These are phyloP conservation scores for Strobilomyces echinocephalus DNA, from an alignment of 768 basidiomycete genomes.

Conservation along the genomic window DNA sequence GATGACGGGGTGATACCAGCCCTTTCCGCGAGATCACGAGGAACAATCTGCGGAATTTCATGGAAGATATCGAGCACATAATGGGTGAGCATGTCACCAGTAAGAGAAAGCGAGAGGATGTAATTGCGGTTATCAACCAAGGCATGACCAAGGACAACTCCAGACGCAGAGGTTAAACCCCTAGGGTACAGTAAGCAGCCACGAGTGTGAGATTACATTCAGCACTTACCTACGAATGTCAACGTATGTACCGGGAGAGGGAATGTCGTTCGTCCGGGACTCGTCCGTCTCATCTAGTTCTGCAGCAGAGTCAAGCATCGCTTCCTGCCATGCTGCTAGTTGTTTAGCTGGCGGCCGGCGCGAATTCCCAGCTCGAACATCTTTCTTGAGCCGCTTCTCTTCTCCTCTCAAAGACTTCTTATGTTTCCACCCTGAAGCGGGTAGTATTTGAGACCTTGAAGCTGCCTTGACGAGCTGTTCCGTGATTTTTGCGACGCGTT, in stretches of 20 bases:
- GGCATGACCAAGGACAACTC: slow-evolving; percentile 28
- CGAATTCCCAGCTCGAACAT: slow-evolving; percentile 11
- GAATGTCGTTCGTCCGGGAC: slow-evolving; percentile 14
- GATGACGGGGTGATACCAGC: slow-evolving; percentile 40
- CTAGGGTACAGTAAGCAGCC: slow-evolving; percentile 16
- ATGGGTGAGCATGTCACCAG: slow-evolving; percentile 52
- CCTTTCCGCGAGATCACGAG: slow-evolving; percentile 40
- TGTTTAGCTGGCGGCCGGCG: slow-evolving; percentile 23
- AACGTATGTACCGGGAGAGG: slow-evolving; percentile 45
- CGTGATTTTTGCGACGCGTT: slow-evolving; percentile 19
- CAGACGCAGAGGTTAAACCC: slow-evolving; percentile 17
- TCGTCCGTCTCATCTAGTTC: slow-evolving; percentile 14
- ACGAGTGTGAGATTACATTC: background rate
- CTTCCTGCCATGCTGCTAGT: slow-evolving; percentile 24
- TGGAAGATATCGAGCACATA: slow-evolving; percentile 54
- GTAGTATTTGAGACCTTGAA: slow-evolving; percentile 21
- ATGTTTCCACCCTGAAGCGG: slow-evolving; percentile 35
- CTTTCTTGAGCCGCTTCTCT: slow-evolving; percentile 35
- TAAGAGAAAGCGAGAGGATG: slow-evolving; percentile 28
- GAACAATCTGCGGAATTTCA: slow-evolving; percentile 52
- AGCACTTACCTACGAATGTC: slow-evolving; percentile 46
- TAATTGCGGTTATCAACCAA: slow-evolving; percentile 29
- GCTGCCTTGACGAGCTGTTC: slow-evolving; percentile 34
- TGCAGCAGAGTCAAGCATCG: slow-evolving; percentile 10
- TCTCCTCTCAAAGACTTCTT: slow-evolving; percentile 34